A percentile compares a stretch with the other conserved stretches of the same genome.
These are phyloP conservation scores for Candolleomyces efflorescens DNA, from an alignment of 768 basidiomycete genomes.

Conservation along the genomic window DNA sequence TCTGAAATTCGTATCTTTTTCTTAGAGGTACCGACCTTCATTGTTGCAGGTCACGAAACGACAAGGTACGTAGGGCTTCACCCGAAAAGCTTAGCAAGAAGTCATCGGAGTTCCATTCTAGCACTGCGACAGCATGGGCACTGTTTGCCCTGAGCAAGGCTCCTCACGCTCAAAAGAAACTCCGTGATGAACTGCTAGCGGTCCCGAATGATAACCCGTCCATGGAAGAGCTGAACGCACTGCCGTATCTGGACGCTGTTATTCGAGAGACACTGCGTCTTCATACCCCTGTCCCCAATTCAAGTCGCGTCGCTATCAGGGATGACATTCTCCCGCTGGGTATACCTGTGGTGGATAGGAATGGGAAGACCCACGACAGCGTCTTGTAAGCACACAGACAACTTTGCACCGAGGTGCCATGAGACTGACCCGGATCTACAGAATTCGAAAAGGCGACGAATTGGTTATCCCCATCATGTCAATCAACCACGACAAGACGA, in stretches of 20 bases:
- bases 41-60: constrained; percentile 59
- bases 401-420: background rate
- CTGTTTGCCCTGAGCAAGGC: constrained; percentile 50
- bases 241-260: constrained; percentile 65
- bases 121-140: constrained; percentile 51
- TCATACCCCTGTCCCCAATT: constrained; percentile 46
- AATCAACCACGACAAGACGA: constrained; percentile 43
- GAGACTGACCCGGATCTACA: constrained; percentile 8
- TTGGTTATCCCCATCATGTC: constrained; percentile 45
- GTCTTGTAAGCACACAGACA: constrained; percentile 28
- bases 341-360: constrained; percentile 39
- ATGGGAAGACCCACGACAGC: constrained; percentile 33
- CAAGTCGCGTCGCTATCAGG: constrained; percentile 37
- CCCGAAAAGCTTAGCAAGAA: background rate
- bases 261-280: constrained; percentile 56
- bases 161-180: constrained; percentile 44
- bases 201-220: constrained; percentile 52
- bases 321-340: constrained; percentile 51
- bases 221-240: constrained; percentile 61
- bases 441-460: constrained; percentile 38
- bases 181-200: constrained; percentile 52
- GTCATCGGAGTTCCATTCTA: constrained; percentile 9
- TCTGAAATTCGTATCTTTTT: background rate
- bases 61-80: constrained; percentile 21
- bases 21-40: constrained; percentile 57